Evolutionary conservation across 768 basidiomycete genomes (phyloP).

Genomic region (Kwoniella europaea): DNA sequence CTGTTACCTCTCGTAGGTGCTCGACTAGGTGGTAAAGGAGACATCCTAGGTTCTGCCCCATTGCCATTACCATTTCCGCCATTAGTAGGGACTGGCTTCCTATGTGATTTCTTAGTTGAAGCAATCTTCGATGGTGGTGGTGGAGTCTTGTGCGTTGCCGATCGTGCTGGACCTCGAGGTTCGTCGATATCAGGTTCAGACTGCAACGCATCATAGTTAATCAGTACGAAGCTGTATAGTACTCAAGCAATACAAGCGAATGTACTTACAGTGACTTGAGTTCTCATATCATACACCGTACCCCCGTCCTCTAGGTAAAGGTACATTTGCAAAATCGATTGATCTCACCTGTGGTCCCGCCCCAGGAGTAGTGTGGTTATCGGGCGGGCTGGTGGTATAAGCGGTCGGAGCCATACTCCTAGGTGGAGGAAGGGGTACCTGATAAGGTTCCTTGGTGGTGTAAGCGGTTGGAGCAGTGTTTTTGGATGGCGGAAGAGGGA

Average conservation of each 20-base stretch:
- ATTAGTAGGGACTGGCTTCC: constrained; percentile 14
- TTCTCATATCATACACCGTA: constrained; percentile 18
- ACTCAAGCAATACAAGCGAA: background rate
- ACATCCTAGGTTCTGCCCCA: constrained; percentile 23
- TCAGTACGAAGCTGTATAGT: too few relatives aligned
- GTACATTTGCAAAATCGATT: constrained; percentile 24
- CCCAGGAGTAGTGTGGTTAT: background rate
- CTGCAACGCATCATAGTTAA: background rate
- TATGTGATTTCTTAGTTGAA: constrained; percentile 5
- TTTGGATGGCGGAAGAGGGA: constrained; percentile 19
- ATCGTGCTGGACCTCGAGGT: constrained; percentile 12
- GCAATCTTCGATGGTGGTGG: background rate
- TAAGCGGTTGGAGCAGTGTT: constrained; percentile 8
- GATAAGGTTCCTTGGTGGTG: background rate
- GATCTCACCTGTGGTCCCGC: constrained; percentile 14
- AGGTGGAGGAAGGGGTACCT: constrained; percentile 10
- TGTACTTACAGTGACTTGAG: constrained; percentile 11
- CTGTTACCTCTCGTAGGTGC: constrained; percentile 26
- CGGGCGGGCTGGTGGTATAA: constrained; percentile 18
- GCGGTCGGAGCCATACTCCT: constrained; percentile 20
- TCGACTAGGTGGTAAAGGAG: constrained; percentile 38
- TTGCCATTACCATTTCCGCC: constrained; percentile 11
- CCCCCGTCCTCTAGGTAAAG: constrained; percentile 17
- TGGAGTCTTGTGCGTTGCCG: background rate
- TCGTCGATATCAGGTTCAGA: constrained; percentile 23